Conservation (phyloP, 2,329 filamentous ascomycete species). For the Rutstroemia sp. region DNA sequence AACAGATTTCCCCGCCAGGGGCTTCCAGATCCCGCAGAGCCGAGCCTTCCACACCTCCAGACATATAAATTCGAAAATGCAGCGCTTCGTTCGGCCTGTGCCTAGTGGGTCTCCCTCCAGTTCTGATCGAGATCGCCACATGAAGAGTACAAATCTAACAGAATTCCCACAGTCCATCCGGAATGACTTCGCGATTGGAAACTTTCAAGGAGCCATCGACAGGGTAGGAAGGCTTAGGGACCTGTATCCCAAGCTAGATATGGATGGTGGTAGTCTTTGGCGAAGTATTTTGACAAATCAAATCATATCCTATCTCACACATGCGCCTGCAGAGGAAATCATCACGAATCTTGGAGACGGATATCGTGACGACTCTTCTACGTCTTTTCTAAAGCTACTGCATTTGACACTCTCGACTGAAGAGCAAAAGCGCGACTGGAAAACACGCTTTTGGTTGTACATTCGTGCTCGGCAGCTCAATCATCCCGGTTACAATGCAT, state of each 20-base stretch:
- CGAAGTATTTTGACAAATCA: slow-evolving; percentile 15
- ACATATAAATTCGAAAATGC: neutral
- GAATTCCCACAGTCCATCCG: neutral
- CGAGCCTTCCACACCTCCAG: slow-evolving; percentile 14
- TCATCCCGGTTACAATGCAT: slow-evolving; percentile 33
- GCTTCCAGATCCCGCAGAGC: slow-evolving; percentile 6
- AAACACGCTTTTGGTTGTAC: slow-evolving; percentile 31
- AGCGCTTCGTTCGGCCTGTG: neutral
- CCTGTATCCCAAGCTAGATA: neutral
- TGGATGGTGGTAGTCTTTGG: slow-evolving; percentile 10
- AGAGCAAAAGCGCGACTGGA: slow-evolving; percentile 14
- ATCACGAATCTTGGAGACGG: slow-evolving; percentile 31
- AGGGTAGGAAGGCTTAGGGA: slow-evolving; percentile 5
- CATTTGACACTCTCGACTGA: slow-evolving; percentile 24
- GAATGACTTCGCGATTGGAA: neutral
- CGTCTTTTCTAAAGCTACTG: slow-evolving; percentile 36
- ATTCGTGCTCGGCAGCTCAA: slow-evolving; percentile 32
- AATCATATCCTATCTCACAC: slow-evolving; percentile 22
- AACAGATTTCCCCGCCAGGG: neutral
- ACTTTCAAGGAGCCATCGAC: slow-evolving; percentile 16
- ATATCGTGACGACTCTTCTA: slow-evolving; percentile 32
- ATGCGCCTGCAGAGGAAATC: slow-evolving; percentile 28
- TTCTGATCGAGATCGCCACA: too few relatives aligned
- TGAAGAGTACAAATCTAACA: too few relatives aligned
- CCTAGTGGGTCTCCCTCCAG: neutral